Percentiles rank a stretch among this genome's conserved stretches.
Evolutionary conservation across 1,284 basidiomycete genomes (phyloP).

Genomic region (Agaricales sp.): DNA sequence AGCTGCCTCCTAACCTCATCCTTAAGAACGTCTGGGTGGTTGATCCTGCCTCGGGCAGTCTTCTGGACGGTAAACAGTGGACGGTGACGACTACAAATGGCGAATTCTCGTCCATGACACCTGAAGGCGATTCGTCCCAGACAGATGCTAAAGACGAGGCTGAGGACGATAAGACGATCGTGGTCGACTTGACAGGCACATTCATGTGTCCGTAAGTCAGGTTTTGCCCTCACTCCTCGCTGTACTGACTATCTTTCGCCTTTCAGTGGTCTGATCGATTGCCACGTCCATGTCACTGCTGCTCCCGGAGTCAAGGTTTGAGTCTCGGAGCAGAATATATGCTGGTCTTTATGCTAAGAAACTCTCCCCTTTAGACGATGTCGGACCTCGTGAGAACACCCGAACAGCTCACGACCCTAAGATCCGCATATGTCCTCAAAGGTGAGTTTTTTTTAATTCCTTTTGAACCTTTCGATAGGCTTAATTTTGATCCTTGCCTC

Average conservation of each 20-base stretch:
- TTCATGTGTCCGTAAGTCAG: slow-evolving; percentile 28
- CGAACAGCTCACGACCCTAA: slow-evolving; percentile 24
- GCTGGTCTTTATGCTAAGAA: not conserved
- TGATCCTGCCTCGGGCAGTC: slow-evolving; percentile 18
- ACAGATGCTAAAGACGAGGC: slow-evolving; percentile 8
- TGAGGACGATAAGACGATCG: slow-evolving; percentile 10
- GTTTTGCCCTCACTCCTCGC: not conserved
- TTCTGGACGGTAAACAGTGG: slow-evolving; percentile 16
- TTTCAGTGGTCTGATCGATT: slow-evolving; percentile 24
- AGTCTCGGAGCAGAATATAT: not conserved
- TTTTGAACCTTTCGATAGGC: not conserved
- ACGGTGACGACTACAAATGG: slow-evolving; percentile 24
- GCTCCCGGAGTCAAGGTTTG: slow-evolving; percentile 24
- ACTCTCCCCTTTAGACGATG: slow-evolving; percentile 18
- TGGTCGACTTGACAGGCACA: slow-evolving; percentile 24
- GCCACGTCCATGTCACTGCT: slow-evolving; percentile 36
- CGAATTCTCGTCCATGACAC: slow-evolving; percentile 18
- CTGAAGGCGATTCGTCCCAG: no score
- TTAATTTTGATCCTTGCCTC: not conserved
- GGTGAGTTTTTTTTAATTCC: slow-evolving; percentile 11
- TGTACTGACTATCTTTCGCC: not conserved
- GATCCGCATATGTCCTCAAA: slow-evolving; percentile 28
- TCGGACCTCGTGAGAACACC: slow-evolving; percentile 23
- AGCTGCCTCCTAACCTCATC: slow-evolving; percentile 15
- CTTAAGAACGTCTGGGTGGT: slow-evolving; percentile 24